These are phyloP conservation scores for Seiridium unicorne DNA, from an alignment of 2,329 filamentous ascomycete genomes.

Conservation along the genomic window DNA sequence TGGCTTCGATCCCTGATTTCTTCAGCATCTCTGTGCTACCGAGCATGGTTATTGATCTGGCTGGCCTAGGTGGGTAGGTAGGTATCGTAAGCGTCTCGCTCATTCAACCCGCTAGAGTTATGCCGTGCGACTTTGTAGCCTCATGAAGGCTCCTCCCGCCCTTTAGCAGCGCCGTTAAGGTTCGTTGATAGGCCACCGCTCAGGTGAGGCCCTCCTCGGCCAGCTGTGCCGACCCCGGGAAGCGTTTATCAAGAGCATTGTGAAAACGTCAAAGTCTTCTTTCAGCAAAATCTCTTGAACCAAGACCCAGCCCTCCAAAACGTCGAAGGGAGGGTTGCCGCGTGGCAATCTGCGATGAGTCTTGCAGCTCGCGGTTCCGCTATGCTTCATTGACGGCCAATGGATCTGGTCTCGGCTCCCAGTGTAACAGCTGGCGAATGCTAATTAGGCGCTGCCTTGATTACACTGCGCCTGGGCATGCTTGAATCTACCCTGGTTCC, in stretches of 20 bases:
- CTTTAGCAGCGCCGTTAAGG: neutral
- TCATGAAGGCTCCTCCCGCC: neutral
- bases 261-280: neutral
- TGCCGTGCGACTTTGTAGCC: neutral
- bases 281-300: neutral
- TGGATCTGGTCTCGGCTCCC: neutral
- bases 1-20: neutral
- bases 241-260: neutral
- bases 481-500: no score
- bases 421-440: neutral
- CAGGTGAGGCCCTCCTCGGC: neutral
- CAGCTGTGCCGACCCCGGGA: neutral
- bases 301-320: neutral
- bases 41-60: neutral
- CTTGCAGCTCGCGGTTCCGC: neutral
- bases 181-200: constrained; percentile 1
- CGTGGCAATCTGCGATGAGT: neutral
- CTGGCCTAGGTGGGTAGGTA: neutral
- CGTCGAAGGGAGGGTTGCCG: neutral
- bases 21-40: neutral
- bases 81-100: constrained; percentile 17
- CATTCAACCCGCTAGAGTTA: constrained; percentile 8
- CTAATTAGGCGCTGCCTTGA: neutral
- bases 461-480: neutral
- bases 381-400: neutral